Percentiles rank a stretch among this genome's conserved stretches.
phyloP scores from a whole-genome alignment of 108 stramenopile species.

The Mediolabrus comicus region DNA sequence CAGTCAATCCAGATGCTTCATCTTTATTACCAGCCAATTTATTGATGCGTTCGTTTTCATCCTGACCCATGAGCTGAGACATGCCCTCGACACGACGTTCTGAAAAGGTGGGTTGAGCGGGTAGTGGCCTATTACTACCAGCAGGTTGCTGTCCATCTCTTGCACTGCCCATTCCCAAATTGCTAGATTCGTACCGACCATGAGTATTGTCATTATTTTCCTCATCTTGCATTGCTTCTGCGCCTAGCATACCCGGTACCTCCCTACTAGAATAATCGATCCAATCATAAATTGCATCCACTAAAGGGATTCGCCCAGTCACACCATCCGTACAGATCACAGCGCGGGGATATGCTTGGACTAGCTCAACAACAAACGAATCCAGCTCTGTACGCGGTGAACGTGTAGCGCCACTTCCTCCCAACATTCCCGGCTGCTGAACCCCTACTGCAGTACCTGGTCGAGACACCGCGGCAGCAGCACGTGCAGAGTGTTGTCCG shows the following conservation, averaged over 20 bases:
- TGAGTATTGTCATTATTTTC: background rate
- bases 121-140: too few species aligned
- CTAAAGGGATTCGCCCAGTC: slow-evolving; percentile 39
- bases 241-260: slow-evolving; percentile 10
- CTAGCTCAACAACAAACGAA: slow-evolving; percentile 41
- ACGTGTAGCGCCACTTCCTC: slow-evolving; percentile 18
- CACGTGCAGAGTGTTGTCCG: slow-evolving; percentile 5
- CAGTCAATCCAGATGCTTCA: slow-evolving; percentile 5
- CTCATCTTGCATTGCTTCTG: background rate
- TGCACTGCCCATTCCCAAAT: slow-evolving; percentile 48
- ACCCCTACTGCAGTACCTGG: background rate
- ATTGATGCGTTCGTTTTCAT: slow-evolving; percentile 14
- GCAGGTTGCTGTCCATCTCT: slow-evolving; percentile 2
- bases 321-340: slow-evolving; percentile 30
- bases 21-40: background rate
- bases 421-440: slow-evolving; percentile 5
- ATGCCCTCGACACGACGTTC: slow-evolving; percentile 37
- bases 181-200: slow-evolving; percentile 1
- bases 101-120: slow-evolving; percentile 8
- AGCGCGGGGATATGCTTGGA: slow-evolving; percentile 31
- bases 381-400: slow-evolving; percentile 36
- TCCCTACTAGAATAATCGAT: slow-evolving; percentile 41
- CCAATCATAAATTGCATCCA: slow-evolving; percentile 52
- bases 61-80: slow-evolving; percentile 40
- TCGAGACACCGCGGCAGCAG: background rate